These are phyloP conservation scores for Acidiella bohemica DNA, from an alignment of 495 filamentous ascomycete genomes.

Conservation along the genomic window DNA sequence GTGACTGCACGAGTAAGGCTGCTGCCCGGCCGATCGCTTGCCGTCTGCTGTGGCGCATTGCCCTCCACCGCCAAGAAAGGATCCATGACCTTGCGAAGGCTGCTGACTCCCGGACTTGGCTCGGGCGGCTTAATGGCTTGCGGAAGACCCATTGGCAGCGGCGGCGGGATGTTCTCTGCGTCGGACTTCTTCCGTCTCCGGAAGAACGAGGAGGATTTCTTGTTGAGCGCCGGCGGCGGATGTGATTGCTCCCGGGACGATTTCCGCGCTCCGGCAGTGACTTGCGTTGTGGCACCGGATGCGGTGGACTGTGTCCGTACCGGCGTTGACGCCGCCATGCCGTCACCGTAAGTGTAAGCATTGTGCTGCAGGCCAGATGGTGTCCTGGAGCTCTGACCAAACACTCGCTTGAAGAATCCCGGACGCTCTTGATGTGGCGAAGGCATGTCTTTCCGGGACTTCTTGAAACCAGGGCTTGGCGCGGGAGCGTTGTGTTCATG, in stretches of 20 bases:
- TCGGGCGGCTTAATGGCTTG: slow-evolving; percentile 28
- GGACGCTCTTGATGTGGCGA: slow-evolving; percentile 56
- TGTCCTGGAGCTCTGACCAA: slow-evolving; percentile 34
- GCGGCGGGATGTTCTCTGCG: slow-evolving; percentile 41
- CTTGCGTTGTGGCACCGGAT: not conserved
- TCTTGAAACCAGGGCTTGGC: slow-evolving; percentile 6
- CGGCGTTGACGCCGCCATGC: no score
- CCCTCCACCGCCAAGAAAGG: slow-evolving; percentile 45
- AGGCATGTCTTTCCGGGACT: slow-evolving; percentile 23
- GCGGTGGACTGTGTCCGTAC: slow-evolving; percentile 3
- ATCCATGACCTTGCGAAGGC: slow-evolving; percentile 79
- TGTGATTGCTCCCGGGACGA: slow-evolving; percentile 5
- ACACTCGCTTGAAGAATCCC: slow-evolving; percentile 87
- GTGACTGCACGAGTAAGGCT: slow-evolving; percentile 19
- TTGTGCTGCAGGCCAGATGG: slow-evolving; percentile 6
- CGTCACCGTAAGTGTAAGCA: no score
- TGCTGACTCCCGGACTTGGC: slow-evolving; percentile 64
- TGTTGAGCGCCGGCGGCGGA: slow-evolving; percentile 47
- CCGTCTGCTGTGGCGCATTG: no score
- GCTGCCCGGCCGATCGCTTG: no score
- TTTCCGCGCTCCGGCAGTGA: slow-evolving; percentile 1
- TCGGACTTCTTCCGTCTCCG: slow-evolving; percentile 80
- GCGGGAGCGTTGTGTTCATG: slow-evolving; percentile 1
- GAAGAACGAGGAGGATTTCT: slow-evolving; percentile 89
- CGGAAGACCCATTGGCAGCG: slow-evolving; percentile 24